Evolutionary conservation across 768 basidiomycete genomes (phyloP).

Genomic region (Pleurotus sapidus): DNA sequence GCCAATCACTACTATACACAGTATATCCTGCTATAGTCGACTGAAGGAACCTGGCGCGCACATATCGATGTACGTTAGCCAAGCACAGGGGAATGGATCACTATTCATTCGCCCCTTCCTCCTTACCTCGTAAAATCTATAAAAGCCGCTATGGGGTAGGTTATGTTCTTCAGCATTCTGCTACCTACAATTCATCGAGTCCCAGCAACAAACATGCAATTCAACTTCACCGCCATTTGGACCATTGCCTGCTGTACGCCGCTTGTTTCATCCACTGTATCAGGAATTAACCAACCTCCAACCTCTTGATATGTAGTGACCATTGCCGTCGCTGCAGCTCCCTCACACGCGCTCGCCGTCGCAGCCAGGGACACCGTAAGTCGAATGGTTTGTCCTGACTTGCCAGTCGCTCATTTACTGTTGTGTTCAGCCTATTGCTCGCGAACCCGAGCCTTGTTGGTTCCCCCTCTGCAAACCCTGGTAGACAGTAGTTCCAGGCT

Average conservation of each 20-base stretch:
- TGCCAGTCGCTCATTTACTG: no score
- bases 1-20: background rate
- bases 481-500: no score
- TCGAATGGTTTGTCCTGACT: no score
- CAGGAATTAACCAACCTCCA: background rate
- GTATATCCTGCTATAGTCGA: background rate
- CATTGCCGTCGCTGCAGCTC: conserved; percentile 1
- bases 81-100: no score
- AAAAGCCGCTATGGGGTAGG: background rate
- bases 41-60: no score
- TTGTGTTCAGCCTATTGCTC: no score
- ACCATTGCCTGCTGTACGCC: conserved; percentile 4
- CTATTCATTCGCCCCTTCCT: background rate
- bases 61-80: no score
- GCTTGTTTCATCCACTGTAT: background rate
- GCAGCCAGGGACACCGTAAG: no score
- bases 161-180: background rate
- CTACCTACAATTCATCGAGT: background rate
- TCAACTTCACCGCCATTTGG: background rate
- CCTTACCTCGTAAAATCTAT: background rate
- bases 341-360: background rate
- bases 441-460: no score
- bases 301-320: background rate
- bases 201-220: conserved; percentile 1
- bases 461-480: no score